Conservation (phyloP, 306 rosid genomes). For the Acacia confusa region DNA sequence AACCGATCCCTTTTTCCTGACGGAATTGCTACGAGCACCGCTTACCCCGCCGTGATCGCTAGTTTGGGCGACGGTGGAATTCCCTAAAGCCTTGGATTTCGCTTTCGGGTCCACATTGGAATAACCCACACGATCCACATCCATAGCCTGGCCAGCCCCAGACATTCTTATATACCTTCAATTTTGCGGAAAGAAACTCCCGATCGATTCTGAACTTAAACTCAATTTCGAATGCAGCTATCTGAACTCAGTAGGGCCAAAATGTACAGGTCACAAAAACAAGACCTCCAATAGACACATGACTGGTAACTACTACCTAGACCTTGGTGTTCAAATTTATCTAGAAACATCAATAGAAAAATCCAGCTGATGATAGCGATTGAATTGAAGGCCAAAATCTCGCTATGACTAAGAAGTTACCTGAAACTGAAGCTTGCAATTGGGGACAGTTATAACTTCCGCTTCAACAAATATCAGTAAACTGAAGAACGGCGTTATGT, state of each 20-base stretch:
- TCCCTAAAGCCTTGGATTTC: conserved; percentile 11
- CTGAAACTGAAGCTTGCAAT: conserved; percentile 27
- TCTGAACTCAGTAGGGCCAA: conserved; percentile 26
- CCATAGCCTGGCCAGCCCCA: conserved; percentile 25
- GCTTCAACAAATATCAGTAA: not conserved
- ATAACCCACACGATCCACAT: conserved; percentile 1
- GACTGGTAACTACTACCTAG: not conserved
- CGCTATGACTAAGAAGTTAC: conserved; percentile 18
- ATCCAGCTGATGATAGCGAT: not conserved
- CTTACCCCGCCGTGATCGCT: conserved; percentile 32
- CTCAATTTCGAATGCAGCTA: not conserved
- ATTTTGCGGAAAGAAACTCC: conserved; percentile 3
- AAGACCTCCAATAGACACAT: not conserved
- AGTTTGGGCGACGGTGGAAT: conserved; percentile 17
- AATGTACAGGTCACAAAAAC: not conserved
- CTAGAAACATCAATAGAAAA: not conserved
- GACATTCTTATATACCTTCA: not conserved
- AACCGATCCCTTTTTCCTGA: conserved; percentile 35
- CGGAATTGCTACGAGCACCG: conserved; percentile 11
- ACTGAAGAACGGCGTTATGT: not conserved
- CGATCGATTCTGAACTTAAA: conserved; percentile 2
- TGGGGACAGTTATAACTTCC: conserved; percentile 31
- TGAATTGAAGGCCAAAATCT: not conserved
- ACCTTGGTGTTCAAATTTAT: not conserved
- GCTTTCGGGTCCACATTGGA: conserved; percentile 10